phyloP scores from a whole-genome alignment of 768 basidiomycete species.

The Harrya chromipes region DNA sequence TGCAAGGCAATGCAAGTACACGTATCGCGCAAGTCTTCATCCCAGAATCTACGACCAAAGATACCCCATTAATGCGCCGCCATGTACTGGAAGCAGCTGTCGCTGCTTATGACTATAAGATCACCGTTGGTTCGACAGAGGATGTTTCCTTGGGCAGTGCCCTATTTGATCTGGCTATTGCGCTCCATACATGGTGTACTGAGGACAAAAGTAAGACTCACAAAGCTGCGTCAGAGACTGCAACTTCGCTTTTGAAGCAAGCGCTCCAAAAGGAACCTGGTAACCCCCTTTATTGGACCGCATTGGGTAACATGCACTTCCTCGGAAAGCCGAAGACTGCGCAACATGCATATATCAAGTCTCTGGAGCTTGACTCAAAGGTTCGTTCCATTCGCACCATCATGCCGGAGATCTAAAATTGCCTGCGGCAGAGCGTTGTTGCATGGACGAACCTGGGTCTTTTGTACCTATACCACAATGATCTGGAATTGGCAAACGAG shows the following conservation, averaged over 20 bases:
- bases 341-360: slow-evolving; percentile 90
- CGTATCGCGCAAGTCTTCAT: slow-evolving; percentile 43
- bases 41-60: slow-evolving; percentile 25
- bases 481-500: slow-evolving; percentile 80
- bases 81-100: slow-evolving; percentile 51
- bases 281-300: slow-evolving; percentile 77
- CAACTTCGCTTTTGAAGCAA: slow-evolving; percentile 55
- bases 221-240: slow-evolving; percentile 38
- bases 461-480: slow-evolving; percentile 76
- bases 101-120: slow-evolving; percentile 57
- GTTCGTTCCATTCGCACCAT: slow-evolving; percentile 37
- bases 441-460: slow-evolving; percentile 90
- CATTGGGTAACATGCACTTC: slow-evolving; percentile 74
- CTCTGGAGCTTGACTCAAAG: slow-evolving; percentile 83
- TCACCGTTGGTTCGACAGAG: slow-evolving; percentile 54
- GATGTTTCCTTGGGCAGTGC: slow-evolving; percentile 51
- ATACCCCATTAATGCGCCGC: slow-evolving; percentile 27
- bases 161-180: slow-evolving; percentile 71
- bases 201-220: slow-evolving; percentile 21
- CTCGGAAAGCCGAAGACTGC: slow-evolving; percentile 63
- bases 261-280: slow-evolving; percentile 71
- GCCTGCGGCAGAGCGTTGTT: slow-evolving; percentile 50
- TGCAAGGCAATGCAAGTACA: slow-evolving; percentile 40
- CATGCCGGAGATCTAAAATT: neutral
- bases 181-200: slow-evolving; percentile 49